Base-by-base conservation (phyloP, 2,329 filamentous ascomycete species). In the Exophiala xenobiotica region DNA sequence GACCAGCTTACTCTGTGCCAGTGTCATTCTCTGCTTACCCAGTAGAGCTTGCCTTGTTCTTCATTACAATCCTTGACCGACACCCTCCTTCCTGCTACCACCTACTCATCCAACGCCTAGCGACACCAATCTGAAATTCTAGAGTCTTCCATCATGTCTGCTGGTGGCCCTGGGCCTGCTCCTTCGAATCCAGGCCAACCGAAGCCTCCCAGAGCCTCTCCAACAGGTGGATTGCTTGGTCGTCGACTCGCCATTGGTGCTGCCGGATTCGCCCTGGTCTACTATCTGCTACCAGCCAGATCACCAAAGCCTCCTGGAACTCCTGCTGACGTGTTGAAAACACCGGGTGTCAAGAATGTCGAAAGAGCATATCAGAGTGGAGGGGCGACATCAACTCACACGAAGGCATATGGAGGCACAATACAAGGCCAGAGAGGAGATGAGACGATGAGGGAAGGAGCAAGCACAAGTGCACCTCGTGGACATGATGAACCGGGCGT, bases 351-450 rank as follows among this genome's bases (percentile, higher is more conserved):
- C 7, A 9, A 46, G 31, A 62, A 61, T 35, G 50, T 62, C 18
- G 60, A 62, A 43, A 60, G 50, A 22, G 56, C 58, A 11, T 58
- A 60, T 40, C 37, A 42, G 9, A 53, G 46, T 29, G 57, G 44
- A 18, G 60, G 60, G 18, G 59, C 57, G 11, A 62, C 59, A 12
- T 20, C 52, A 12, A 62, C 60, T 26, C 58, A 57, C 26, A 57
- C 60, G 7, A 51, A 51, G 26, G 60, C 52, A 18, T 60, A 61
- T 44, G 59, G 60, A 12, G 59, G 60, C 20, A 61, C 59, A 5
- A 29, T 39, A 18, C 56, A 59, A 44, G 60, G 60, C n/a, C 35
- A 54, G 19, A 46, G 42, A 22, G 33, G 49, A 3, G 47, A 48
- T 12, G 54, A 26, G 23, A 29, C 46, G n/a, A 31, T 49, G 9